A percentile compares a stretch with the other conserved stretches of the same genome.
phyloP scores from a whole-genome alignment of 805 yeast species.

The Kodamaea leandrae region DNA sequence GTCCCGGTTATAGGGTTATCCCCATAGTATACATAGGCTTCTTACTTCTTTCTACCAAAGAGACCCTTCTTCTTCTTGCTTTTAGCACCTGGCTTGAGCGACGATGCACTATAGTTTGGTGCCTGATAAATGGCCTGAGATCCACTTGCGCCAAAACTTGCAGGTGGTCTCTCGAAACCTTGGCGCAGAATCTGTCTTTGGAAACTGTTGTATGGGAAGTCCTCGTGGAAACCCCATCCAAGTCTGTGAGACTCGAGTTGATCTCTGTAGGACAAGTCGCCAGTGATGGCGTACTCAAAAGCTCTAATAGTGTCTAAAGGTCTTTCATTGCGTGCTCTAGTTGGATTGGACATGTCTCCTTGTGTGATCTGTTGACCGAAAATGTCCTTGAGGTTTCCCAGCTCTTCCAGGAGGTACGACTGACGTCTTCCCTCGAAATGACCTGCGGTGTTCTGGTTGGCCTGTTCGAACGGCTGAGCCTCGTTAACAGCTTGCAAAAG shows the following conservation, averaged over 20 bases:
- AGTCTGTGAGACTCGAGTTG: constrained; percentile 73
- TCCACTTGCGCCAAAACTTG: constrained; percentile 34
- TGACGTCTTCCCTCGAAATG: constrained; percentile 35
- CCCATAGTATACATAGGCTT: neutral
- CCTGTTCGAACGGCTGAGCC: constrained; percentile 88
- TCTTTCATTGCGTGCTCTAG: constrained; percentile 90
- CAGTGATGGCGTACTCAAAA: constrained; percentile 92
- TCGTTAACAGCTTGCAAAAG: constrained; percentile 89
- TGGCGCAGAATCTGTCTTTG: constrained; percentile 7
- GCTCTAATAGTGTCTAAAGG: constrained; percentile 94
- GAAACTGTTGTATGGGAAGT: constrained; percentile 56
- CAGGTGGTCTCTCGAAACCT: constrained; percentile 33
- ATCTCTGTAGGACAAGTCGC: constrained; percentile 75
- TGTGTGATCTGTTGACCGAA: constrained; percentile 78
- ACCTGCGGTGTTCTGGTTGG: constrained; percentile 36
- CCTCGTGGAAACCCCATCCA: constrained; percentile 87
- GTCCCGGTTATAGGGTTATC: no score
- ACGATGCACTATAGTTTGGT: constrained; percentile 56
- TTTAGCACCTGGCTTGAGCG: constrained; percentile 41
- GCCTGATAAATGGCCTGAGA: constrained; percentile 49
- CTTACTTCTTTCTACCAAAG: constrained; percentile 60
- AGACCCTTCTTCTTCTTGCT: constrained; percentile 73
- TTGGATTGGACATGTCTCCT: constrained; percentile 90
- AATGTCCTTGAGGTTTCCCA: constrained; percentile 66
- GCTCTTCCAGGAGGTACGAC: constrained; percentile 45